These are phyloP conservation scores for Xylaria sp. DNA, from an alignment of 2,329 filamentous ascomycete genomes.

Conservation along the genomic window DNA sequence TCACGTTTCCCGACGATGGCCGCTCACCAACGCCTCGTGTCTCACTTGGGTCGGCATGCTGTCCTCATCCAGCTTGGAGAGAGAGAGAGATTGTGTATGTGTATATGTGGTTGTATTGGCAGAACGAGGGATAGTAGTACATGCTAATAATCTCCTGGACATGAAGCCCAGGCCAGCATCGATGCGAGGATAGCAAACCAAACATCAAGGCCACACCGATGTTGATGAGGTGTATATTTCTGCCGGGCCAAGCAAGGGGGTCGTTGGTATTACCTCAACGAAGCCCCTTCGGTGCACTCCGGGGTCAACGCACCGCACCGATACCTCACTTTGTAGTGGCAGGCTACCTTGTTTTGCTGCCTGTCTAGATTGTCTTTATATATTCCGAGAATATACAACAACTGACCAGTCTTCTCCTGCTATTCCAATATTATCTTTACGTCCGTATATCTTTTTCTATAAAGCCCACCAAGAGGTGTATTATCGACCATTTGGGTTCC, in stretches of 20 bases:
- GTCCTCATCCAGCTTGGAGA: not conserved
- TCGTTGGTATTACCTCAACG: constrained; percentile 28
- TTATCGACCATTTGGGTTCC: not conserved
- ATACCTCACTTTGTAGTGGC: constrained; percentile 13
- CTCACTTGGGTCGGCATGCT: not conserved
- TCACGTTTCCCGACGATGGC: not conserved
- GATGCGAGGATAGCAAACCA: not conserved
- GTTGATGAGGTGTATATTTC: constrained; percentile 4
- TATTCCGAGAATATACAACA: constrained; percentile 7
- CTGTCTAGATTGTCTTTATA: constrained; percentile 12
- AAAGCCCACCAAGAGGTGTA: not conserved
- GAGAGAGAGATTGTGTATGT: too few relatives aligned
- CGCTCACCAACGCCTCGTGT: constrained; percentile 7
- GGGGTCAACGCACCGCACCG: constrained; percentile 14
- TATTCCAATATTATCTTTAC: constrained; percentile 7
- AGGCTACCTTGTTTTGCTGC: constrained; percentile 12
- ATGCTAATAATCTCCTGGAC: not conserved
- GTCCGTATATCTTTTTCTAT: constrained; percentile 11
- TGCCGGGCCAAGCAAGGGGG: constrained; percentile 23
- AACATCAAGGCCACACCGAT: constrained; percentile 6
- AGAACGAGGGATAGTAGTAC: not conserved
- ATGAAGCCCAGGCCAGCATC: not conserved
- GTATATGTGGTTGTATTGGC: not conserved
- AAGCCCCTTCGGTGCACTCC: constrained; percentile 19
- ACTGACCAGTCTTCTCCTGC: constrained; percentile 1